Evolutionary conservation across 179 eudicot species (phyloP).

Genomic region (Amaranthus tricolor): DNA sequence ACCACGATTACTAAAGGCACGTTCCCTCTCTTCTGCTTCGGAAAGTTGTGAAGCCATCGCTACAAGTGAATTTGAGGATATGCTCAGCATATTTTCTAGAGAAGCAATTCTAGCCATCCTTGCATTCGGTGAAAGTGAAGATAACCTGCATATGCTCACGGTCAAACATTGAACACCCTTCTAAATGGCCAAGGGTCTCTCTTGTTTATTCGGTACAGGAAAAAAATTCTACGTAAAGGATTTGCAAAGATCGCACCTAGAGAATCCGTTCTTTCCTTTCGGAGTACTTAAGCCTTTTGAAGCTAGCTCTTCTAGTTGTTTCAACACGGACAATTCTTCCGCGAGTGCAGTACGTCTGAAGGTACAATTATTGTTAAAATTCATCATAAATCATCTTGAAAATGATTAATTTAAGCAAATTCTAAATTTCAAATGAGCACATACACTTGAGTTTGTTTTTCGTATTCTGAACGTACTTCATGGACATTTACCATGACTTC

Average conservation of each 20-base stretch:
- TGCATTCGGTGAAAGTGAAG: constrained; percentile 88
- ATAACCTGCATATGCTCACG: constrained; percentile 45
- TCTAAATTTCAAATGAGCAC: constrained; percentile 7
- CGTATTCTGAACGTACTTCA: constrained; percentile 98
- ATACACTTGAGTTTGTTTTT: constrained; percentile 99
- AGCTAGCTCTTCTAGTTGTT: constrained; percentile 86
- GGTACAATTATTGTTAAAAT: constrained; percentile 13
- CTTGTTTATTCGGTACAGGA: constrained; percentile 2
- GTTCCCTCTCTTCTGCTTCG: constrained; percentile 98
- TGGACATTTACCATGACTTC: constrained; percentile 98
- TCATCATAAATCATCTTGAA: constrained; percentile 4
- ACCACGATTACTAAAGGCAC: constrained; percentile 75
- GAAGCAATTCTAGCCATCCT: constrained; percentile 96
- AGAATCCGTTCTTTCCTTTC: constrained; percentile 79
- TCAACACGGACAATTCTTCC: constrained; percentile 90
- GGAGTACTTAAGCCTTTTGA: constrained; percentile 91
- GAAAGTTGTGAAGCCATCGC: constrained; percentile 99
- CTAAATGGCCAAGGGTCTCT: background rate
- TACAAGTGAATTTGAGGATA: constrained; percentile 95
- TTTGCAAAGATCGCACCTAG: constrained; percentile 50
- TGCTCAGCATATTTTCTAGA: constrained; percentile 85
- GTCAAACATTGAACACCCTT: background rate
- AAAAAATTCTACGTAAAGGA: background rate
- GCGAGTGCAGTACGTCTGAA: constrained; percentile 95
- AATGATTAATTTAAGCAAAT: constrained; percentile 2